Conservation (phyloP, 1,284 basidiomycete genomes). For the Sparassis latifolia region DNA sequence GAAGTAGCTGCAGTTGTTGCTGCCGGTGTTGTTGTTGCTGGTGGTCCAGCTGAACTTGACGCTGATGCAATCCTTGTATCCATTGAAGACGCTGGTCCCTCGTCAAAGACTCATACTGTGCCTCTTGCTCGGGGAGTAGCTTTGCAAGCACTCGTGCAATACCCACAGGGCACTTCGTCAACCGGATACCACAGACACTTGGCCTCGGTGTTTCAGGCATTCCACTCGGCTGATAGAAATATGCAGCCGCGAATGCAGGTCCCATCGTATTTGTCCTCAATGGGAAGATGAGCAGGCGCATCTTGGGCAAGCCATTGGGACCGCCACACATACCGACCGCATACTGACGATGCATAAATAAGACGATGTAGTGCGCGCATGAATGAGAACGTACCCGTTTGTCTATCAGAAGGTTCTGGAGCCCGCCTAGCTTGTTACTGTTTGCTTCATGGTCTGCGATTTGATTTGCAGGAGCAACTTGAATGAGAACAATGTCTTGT, state of each 20-base stretch:
- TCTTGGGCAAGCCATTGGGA: constrained; percentile 35
- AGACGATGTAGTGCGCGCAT: neutral
- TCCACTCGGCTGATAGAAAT: constrained; percentile 34
- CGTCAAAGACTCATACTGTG: constrained; percentile 6
- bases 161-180: constrained; percentile 2
- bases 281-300: constrained; percentile 49
- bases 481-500: constrained; percentile 18
- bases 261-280: constrained; percentile 33
- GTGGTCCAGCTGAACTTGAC: constrained; percentile 12
- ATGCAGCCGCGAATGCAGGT: constrained; percentile 42
- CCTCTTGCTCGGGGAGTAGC: constrained; percentile 9
- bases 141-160: constrained; percentile 22
- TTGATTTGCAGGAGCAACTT: constrained; percentile 12
- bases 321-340: constrained; percentile 49
- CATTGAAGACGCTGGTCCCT: constrained; percentile 8
- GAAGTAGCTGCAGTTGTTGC: constrained; percentile 13
- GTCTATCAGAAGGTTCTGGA: constrained; percentile 35
- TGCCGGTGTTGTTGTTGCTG: constrained; percentile 10
- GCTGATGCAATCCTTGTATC: constrained; percentile 6
- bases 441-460: constrained; percentile 24
- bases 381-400: constrained; percentile 34
- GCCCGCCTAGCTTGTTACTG: constrained; percentile 31
- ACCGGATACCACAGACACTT: constrained; percentile 13
- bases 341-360: constrained; percentile 35
- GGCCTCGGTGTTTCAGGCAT: constrained; percentile 44